A percentile compares a stretch with the other conserved stretches of the same genome.
These are phyloP conservation scores for Clitoria ternatea DNA, from an alignment of 306 rosid species.

Conservation along the genomic window DNA sequence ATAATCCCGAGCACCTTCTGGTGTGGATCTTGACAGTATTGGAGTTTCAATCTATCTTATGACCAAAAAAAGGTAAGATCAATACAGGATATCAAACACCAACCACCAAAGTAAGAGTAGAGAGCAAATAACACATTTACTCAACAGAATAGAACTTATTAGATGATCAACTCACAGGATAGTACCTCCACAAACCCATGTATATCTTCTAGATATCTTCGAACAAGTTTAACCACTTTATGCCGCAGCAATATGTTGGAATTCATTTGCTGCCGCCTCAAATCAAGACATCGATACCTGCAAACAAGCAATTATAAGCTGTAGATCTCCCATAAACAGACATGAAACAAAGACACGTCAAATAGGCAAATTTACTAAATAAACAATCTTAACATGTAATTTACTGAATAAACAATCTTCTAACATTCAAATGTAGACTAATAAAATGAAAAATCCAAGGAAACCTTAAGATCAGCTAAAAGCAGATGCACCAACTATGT, in stretches of 20 bases:
- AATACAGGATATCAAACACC: constrained; percentile 23
- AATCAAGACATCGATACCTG: constrained; percentile 93
- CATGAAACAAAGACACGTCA: neutral
- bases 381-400: neutral
- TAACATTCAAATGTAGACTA: neutral
- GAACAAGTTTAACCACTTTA: constrained; percentile 80
- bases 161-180: constrained; percentile 17
- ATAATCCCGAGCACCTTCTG: constrained; percentile 98
- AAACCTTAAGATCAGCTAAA: neutral
- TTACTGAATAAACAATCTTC: neutral
- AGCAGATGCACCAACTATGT: neutral
- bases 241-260: constrained; percentile 77
- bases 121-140: neutral
- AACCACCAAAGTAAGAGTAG: constrained; percentile 4
- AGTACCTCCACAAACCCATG: constrained; percentile 95
- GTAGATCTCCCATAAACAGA: constrained; percentile 11
- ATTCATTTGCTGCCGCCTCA: constrained; percentile 81
- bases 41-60: constrained; percentile 99
- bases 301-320: constrained; percentile 21
- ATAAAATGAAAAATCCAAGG: neutral
- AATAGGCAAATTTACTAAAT: neutral
- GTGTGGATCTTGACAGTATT: constrained; percentile 91
- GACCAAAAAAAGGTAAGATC: constrained; percentile 52
- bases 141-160: neutral
- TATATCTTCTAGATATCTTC: constrained; percentile 78